These are phyloP conservation scores for Daldinia caldariorum DNA, from an alignment of 495 filamentous ascomycete species.

Conservation along the genomic window DNA sequence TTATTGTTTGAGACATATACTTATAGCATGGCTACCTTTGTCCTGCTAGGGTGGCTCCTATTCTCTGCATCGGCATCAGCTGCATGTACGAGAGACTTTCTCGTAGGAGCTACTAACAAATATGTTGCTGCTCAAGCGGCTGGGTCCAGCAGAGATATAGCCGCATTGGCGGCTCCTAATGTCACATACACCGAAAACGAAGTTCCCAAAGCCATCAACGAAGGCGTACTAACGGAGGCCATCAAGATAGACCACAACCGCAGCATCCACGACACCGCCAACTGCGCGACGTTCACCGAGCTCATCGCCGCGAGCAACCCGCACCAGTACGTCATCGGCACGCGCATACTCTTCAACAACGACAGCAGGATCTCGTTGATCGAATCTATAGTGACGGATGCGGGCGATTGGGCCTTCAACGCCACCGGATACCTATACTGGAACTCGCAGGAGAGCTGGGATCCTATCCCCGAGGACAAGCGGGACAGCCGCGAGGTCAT, in stretches of 20 bases:
- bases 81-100: conserved; percentile 48
- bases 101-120: conserved; percentile 43
- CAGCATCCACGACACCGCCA: conserved; percentile 51
- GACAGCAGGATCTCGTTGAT: conserved; percentile 49
- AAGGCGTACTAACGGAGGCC: conserved; percentile 48
- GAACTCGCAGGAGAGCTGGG: conserved; percentile 51
- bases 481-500: conserved; percentile 46
- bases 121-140: conserved; percentile 49
- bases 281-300: conserved; percentile 55
- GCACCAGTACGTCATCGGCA: conserved; percentile 55
- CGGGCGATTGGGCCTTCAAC: conserved; percentile 56
- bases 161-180: conserved; percentile 38
- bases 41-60: conserved; percentile 26
- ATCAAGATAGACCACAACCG: conserved; percentile 53
- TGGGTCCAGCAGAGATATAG: conserved; percentile 36
- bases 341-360: conserved; percentile 48
- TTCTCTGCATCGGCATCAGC: conserved; percentile 32
- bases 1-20: neutral
- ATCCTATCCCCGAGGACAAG: conserved; percentile 45
- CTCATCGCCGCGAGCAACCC: conserved; percentile 47
- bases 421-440: conserved; percentile 49
- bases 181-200: conserved; percentile 54
- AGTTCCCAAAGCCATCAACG: conserved; percentile 44
- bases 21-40: conserved; percentile 15
- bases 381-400: conserved; percentile 52